A percentile compares a stretch with the other conserved stretches of the same genome.
These are phyloP conservation scores for Fusarium clavum DNA, from an alignment of 2,329 filamentous ascomycete genomes.

Conservation along the genomic window DNA sequence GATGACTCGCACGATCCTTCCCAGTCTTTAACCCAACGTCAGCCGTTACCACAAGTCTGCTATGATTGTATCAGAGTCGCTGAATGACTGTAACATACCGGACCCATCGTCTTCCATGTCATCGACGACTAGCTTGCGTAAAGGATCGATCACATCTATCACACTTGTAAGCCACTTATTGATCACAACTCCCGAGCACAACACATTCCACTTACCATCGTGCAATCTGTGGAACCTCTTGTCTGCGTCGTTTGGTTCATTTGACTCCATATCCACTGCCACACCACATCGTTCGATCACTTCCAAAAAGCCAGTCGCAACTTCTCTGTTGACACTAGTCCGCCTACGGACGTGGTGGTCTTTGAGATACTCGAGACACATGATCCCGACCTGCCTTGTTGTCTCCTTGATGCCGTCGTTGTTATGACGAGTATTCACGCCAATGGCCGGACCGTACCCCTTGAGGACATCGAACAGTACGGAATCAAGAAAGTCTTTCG, in stretches of 20 bases:
- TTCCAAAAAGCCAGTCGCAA: constrained; percentile 57
- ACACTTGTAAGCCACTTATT: constrained; percentile 25
- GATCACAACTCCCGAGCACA: background rate
- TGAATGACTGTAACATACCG: constrained; percentile 60
- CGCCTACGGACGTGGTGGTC: constrained; percentile 59
- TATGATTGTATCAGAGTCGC: constrained; percentile 44
- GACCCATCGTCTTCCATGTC: constrained; percentile 69
- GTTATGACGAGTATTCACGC: constrained; percentile 48
- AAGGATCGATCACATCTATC: constrained; percentile 57
- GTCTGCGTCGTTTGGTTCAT: constrained; percentile 48
- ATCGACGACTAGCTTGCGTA: constrained; percentile 67
- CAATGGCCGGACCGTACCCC: constrained; percentile 17
- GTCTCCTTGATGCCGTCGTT: constrained; percentile 38
- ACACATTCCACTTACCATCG: constrained; percentile 42
- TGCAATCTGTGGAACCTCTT: constrained; percentile 45
- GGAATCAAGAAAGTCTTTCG: constrained; percentile 58
- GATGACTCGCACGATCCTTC: constrained; percentile 66
- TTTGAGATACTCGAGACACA: constrained; percentile 60
- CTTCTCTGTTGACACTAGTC: constrained; percentile 56
- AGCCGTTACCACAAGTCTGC: constrained; percentile 44
- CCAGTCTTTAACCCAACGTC: constrained; percentile 60
- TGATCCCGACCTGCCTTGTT: constrained; percentile 56
- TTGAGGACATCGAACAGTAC: constrained; percentile 53
- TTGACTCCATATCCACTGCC: constrained; percentile 54
- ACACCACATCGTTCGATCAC: constrained; percentile 57